Evolutionary conservation across 768 basidiomycete species (phyloP), one percentile per base, ranked within the genome.

Genomic region (Hirschioporus abietinus): DNA sequence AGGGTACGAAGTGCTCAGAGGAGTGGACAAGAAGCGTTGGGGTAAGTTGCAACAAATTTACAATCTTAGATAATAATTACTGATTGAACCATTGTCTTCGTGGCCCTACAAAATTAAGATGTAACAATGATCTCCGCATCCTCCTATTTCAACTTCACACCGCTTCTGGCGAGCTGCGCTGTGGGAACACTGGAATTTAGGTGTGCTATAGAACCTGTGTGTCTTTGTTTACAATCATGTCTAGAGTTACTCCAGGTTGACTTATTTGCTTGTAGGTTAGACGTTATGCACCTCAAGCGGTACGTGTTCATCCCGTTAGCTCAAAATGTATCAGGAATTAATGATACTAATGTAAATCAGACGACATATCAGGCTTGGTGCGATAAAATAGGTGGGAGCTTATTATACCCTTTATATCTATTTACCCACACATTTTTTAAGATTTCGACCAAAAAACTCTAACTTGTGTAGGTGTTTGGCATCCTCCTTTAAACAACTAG

Each of bases 151-250:
- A 88, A 88, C 72, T 88, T 88, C 69, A 84, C 86, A 26, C 88
- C 89, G 0, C 75, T 92, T 34, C 80, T 91, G 1, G 88, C 89
- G 0, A 81, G 86, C 63, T 86, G 89, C 66, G 84, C 91, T 3
- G 91, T 93, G 26, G 94, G 94, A 1, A 94, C 93, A 7, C 79
- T 96, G 61, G 92, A 94, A 70, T 93, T 89, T 72, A 80, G 92
- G 26, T 88, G 89, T 71, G 89, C 91, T 0, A 80, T 93, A 35
- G 93, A 95, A 75, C 86, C 92, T 0, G 92, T 93, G 63, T 71
- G 89, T 77, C 57, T 27, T 36, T 62, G 27, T 60, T 57, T 24
- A 58, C 17, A 63, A 61, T 65, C 15, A 0, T 30, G 18, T 42
- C 20, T 20, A 60, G 74, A 73, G 15, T 12, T 61, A 9, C 18